Evolutionary conservation across 441 rosid species (phyloP).

Genomic region (Erodium trifolium): DNA sequence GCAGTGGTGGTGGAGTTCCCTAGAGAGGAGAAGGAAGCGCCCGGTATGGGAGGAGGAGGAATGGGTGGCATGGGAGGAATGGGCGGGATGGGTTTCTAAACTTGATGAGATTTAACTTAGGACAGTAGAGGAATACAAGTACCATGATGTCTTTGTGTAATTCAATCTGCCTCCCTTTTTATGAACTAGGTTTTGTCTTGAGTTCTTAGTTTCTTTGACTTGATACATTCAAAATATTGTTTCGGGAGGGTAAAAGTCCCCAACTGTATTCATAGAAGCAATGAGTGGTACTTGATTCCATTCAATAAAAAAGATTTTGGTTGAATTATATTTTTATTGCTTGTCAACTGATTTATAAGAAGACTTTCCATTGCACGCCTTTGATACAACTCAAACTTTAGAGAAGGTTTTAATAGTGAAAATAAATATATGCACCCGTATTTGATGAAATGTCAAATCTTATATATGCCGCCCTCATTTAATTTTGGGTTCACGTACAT

Average conservation of each 20-base stretch:
- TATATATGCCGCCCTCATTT: too few relatives aligned
- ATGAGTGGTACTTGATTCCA: background rate
- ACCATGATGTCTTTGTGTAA: background rate
- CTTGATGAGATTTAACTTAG: background rate
- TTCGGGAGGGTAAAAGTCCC: background rate
- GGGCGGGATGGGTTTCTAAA: constrained; percentile 36
- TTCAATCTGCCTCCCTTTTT: background rate
- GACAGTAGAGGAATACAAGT: background rate
- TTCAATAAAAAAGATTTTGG: background rate
- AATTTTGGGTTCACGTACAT: too few relatives aligned
- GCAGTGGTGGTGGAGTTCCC: constrained; percentile 47
- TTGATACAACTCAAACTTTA: too few relatives aligned
- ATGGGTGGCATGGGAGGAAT: constrained; percentile 5
- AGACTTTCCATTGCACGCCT: too few relatives aligned
- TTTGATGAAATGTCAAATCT: too few relatives aligned
- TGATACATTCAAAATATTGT: background rate
- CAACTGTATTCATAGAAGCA: background rate
- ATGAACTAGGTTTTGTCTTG: background rate
- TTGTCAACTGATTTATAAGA: too few relatives aligned
- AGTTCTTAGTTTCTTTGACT: background rate
- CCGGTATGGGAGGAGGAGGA: constrained; percentile 33
- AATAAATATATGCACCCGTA: too few relatives aligned
- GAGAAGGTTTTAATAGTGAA: too few relatives aligned
- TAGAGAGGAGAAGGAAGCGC: constrained; percentile 24
- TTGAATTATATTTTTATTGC: too few relatives aligned